These are phyloP conservation scores for Candida koratica DNA, from an alignment of 805 yeast species.

Conservation along the genomic window DNA sequence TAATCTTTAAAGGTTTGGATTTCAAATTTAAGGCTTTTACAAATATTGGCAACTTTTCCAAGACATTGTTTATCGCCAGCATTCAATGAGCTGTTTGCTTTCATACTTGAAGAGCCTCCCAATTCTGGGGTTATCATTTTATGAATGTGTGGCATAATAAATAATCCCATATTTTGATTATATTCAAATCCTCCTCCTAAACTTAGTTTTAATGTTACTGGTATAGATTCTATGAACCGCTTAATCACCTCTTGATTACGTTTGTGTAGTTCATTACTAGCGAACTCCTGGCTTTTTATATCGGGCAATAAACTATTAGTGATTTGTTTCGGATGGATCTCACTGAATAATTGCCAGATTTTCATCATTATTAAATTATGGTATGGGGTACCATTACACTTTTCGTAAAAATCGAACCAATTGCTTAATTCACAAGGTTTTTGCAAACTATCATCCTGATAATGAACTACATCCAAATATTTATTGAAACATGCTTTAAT, in stretches of 20 bases:
- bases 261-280: constrained; percentile 34
- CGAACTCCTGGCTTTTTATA: constrained; percentile 33
- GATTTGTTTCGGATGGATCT: constrained; percentile 38
- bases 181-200: constrained; percentile 25
- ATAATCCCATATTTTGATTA: constrained; percentile 22
- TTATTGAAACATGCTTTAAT: constrained; percentile 67
- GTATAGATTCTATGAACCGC: constrained; percentile 26
- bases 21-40: constrained; percentile 37
- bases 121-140: constrained; percentile 29
- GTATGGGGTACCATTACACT: constrained; percentile 47
- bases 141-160: constrained; percentile 33
- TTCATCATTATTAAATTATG: constrained; percentile 55
- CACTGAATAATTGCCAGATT: constrained; percentile 62
- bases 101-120: constrained; percentile 17
- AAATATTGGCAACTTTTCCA: constrained; percentile 34
- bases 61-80: constrained; percentile 29
- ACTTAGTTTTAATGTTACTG: constrained; percentile 24
- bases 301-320: constrained; percentile 27
- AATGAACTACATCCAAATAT: constrained; percentile 57
- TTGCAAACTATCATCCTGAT: constrained; percentile 54
- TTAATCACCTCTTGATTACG: constrained; percentile 31
- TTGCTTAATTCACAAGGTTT: constrained; percentile 64
- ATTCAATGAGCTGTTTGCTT: constrained; percentile 21
- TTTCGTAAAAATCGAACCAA: constrained; percentile 74
- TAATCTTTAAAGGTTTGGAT: constrained; percentile 36